A percentile compares a stretch with the other conserved stretches of the same genome.
Conservation (phyloP, 129 eudicot genomes). For the Heracleum sosnowskyi region DNA sequence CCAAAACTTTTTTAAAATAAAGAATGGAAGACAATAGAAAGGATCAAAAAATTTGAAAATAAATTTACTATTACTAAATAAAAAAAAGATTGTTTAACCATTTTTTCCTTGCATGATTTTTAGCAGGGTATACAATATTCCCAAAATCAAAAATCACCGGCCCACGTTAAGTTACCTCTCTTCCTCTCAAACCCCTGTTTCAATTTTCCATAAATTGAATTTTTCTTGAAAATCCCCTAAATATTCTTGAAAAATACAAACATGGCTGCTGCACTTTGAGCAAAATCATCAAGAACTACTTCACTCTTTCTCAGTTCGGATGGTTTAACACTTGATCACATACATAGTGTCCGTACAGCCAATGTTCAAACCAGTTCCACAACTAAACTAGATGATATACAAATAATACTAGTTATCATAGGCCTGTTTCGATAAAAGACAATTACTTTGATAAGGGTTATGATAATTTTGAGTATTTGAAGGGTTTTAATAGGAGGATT, state of each 20-base stretch:
- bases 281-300: constrained; percentile 58
- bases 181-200: constrained; percentile 6
- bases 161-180: constrained; percentile 3
- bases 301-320: constrained; percentile 64
- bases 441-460: constrained; percentile 29
- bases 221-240: constrained; percentile 1
- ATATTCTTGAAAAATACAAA: neutral
- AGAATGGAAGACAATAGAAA: too few relatives aligned
- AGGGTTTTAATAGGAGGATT: constrained; percentile 26
- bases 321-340: constrained; percentile 44
- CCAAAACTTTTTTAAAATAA: too few relatives aligned
- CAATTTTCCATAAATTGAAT: neutral
- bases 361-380: constrained; percentile 34
- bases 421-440: constrained; percentile 40
- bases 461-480: constrained; percentile 9
- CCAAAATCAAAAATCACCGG: constrained; percentile 1
- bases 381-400: constrained; percentile 29
- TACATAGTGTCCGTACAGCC: constrained; percentile 44
- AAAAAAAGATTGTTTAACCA: too few relatives aligned
- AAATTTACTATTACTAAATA: too few relatives aligned
- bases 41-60: too few relatives aligned
- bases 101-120: too few relatives aligned
- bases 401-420: constrained; percentile 27
- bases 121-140: too few relatives aligned
- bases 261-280: constrained; percentile 89